Evolutionary conservation across 1,139 yeast genomes (phyloP), one percentile per base, ranked within the genome.

Genomic region (Debaryomyces robertsiae): DNA sequence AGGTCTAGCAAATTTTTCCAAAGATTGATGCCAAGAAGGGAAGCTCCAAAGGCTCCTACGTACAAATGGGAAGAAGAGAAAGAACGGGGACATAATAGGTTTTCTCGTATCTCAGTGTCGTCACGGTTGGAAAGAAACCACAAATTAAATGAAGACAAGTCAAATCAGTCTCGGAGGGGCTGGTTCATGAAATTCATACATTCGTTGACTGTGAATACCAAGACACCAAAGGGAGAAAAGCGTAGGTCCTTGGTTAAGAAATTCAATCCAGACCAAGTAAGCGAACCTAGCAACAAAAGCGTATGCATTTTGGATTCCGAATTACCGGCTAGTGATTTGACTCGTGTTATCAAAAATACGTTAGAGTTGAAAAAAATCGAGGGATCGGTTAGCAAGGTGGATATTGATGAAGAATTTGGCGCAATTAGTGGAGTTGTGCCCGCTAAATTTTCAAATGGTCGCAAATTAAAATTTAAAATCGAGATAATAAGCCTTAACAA

Each of bases 291-390:
- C 14, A 34, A 46, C 22, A 58, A 56, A 40, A 62, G 65, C 46
- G 55, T 67, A 13, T 55, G 55, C 24, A 61, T 67, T 11, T 57
- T 73, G 28, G 73, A 70, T 44, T 64, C 75, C 1, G 41, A 51
- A 6, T 54, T 71, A 27, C 48, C 53, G 5, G 55, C 73, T 3
- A 41, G 43, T 6, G 67, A 67, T 24, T 58, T 72, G 36, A 55
- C 65, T 42, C 51, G 67, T 35, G 60, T 69, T 9, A 62, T 73
- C 41, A 61, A 58, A 43, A 64, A 65, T 33, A 74, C 77, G 19
- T 55, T 78, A 39, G 73, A 71, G 48, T 59, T 77, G 54, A 75
- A 77, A 50, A 62, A 66, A 40, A 66, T 75, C 43, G 82, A 78
- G 55, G 82, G 82, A 0, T 65, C 81, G 2, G 64, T 78, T 6